Base-by-base conservation (phyloP, 192 early-diverging fungal genomes). In the Dimargaris xerosporica region DNA sequence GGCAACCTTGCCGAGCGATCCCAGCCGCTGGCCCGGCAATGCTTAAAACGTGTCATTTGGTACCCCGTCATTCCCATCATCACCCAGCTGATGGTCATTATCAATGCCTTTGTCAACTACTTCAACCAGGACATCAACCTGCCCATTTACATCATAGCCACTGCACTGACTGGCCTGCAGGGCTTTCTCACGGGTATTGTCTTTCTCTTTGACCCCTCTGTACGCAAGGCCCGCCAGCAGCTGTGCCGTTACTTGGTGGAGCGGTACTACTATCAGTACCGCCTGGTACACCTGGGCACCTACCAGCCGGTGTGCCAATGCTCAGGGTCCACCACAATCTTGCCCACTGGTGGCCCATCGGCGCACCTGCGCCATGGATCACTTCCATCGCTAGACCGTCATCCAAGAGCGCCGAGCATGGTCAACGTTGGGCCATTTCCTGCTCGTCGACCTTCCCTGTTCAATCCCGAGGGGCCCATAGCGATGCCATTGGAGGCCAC, bases 11-110 rank as follows among this genome's bases (percentile, higher is more conserved):
- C 56, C 30, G 56, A 59, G 23, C 29, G 41, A 59, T 59, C 26
- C 41, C 34, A 59, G 23, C 30, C 56, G 17, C 41, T 59, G 5
- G 56, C 56, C 34, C 26, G 56, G 19, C 19, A 42, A 23, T 59
- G 56, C 34, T 41, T 59, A 34, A 28, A 23, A 39, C 61, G 61
- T 10, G 61, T 62, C 1, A 62, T 62, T 23, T 62, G 61, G 61
- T 62, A 62, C 34, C 61, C 61, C 5, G 47, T 62, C 26, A 50
- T 62, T 21, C 61, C 61, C 9, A 47, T 62, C 17, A 23, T 62
- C 16, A 48, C 61, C 13, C 61, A 62, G 30, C 13, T 44, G 23
- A 47, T 47, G 43, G 46, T 62, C 25, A 62, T 62, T 19, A 26
- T 29, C 42, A 62, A 62, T 28, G 61, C 61, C 61, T 48, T 62